phyloP scores from a whole-genome alignment of 1,139 yeast genomes.

The Debaryomycetaceae sp. region DNA sequence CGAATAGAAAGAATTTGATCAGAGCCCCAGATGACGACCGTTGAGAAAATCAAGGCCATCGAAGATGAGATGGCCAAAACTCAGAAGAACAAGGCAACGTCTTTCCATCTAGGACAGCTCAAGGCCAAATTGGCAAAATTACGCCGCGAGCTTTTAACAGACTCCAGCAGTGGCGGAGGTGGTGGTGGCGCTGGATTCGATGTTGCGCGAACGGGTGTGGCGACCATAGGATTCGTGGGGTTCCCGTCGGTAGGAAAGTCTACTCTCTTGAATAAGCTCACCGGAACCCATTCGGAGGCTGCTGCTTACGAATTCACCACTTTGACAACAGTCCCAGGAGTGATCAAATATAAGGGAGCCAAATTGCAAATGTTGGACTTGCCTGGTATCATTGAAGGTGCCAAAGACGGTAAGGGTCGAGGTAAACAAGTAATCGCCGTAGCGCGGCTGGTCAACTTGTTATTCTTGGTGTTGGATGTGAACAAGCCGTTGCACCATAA shows the following conservation, averaged over 20 bases:
- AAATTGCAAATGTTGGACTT: slow-evolving; percentile 95
- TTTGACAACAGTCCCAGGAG: slow-evolving; percentile 94
- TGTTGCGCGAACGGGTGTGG: slow-evolving; percentile 96
- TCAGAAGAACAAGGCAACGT: slow-evolving; percentile 92
- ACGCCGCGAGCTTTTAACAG: slow-evolving; percentile 82
- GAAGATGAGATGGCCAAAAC: slow-evolving; percentile 95
- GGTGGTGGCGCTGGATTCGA: slow-evolving; percentile 91
- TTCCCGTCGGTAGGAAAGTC: slow-evolving; percentile 98
- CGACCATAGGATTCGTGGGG: slow-evolving; percentile 94
- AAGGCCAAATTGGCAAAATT: slow-evolving; percentile 94
- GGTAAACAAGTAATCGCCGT: slow-evolving; percentile 99
- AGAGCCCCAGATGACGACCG: slow-evolving; percentile 59
- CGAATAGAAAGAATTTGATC: neutral
- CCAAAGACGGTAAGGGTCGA: slow-evolving; percentile 98
- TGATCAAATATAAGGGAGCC: slow-evolving; percentile 91
- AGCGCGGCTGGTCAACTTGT: slow-evolving; percentile 87
- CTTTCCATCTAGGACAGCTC: slow-evolving; percentile 91
- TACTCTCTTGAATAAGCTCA: slow-evolving; percentile 73
- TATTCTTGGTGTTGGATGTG: slow-evolving; percentile 89
- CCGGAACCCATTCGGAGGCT: slow-evolving; percentile 94
- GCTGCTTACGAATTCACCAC: slow-evolving; percentile 98
- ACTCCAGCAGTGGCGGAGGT: slow-evolving; percentile 69
- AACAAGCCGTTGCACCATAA: slow-evolving; percentile 93
- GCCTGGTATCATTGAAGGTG: slow-evolving; percentile 99
- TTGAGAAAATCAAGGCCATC: slow-evolving; percentile 82